Evolutionary conservation across 345 rosid genomes (phyloP), one percentile per base, ranked within the genome.

Genomic region (Melastoma malabathricum): DNA sequence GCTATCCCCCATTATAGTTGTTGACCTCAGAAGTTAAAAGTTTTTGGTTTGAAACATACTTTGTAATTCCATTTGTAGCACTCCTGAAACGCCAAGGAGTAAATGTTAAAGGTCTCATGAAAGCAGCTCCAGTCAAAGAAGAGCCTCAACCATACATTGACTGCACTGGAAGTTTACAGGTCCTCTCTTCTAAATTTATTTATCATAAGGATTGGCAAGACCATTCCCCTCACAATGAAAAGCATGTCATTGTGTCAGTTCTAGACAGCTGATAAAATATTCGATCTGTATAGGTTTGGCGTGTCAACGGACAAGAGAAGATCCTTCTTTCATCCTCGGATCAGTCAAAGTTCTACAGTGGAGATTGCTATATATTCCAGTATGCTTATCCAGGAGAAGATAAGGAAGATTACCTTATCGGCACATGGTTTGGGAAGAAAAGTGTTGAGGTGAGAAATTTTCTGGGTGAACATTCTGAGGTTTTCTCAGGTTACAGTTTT

Each of bases 311-410:
- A 39, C 68, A 70, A 67, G 80, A 85, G 66, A 93, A 85, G 75
- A 56, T 72, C 66, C 82, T 72, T 64, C 82, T 88, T 61, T 58
- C 83, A 64, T 84, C 81, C 66, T 68, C 94, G 4, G 94, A 81
- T 34, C 99, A 93, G 63, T 79, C 90, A 10, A 88, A 85, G 58
- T 77, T 93, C 58, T 88, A 81, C 45, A 66, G 86, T 18, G 97
- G 99, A 54, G 99, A 83, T 58, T 88, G 97, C 76, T 85, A 76
- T 63, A 75, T 93, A 51, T 76, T 85, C 65, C 92, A 75, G 56
- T 93, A 93, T 75, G 69, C 97, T 13, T 93, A 81, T 66, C 78
- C 95, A 2, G 99, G 97, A 68, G 97, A 93, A 61, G 95, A 83
- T 51, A 83, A 68, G 64, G 99, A 93, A 66, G 99, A 93, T 54